Base-by-base conservation (phyloP, 371 early-diverging fungal genomes). In the Rhizomucor miehei region DNA sequence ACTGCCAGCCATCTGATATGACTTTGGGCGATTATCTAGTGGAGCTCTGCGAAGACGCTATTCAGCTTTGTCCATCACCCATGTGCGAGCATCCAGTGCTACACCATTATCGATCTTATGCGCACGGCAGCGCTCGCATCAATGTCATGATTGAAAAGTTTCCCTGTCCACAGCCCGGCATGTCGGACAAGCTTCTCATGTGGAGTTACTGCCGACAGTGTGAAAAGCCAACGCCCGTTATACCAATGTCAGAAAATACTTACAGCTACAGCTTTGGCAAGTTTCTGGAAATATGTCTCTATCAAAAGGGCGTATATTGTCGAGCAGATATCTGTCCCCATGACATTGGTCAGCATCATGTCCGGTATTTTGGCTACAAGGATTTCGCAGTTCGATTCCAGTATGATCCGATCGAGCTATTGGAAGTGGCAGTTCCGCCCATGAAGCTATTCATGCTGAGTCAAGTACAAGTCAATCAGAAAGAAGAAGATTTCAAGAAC, bases 261-360 rank as follows among this genome's bases (percentile, higher is more conserved):
- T 93, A 92, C 90, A 89, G 89, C 51, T 93, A 90, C 56, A 97
- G 97, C 8, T 95, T 97, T 77, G 99, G 97, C 37, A 97, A 97
- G 72, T 98, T 91, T 60, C 67, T 98, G 16, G 99, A 98, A 68
- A 75, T 93, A 0, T 80, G 87, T 2, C 88, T 94, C 25, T 95
- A 97, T 69, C 87, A 88, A 54, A 73, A 73, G 13, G 75, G 76
- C n/a, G 59, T 91, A 1, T 73, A 59, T 29, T 87, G 89, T 39
- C 80, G 91, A 11, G 87, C 91, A 12, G 79, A 82, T 54, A 73
- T 87, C 8, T 98, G 99, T 59, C 77, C 82, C 0, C 98, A 98
- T 60, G 89, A 90, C 48, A 80, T 94, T 51, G 82, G 88, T 48
- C 79, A 79, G 1, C 84, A 92, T 49, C 94, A 92, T 64, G 81